Evolutionary conservation across 140 eudicot species (phyloP).

Genomic region (Stevia rebaudiana): DNA sequence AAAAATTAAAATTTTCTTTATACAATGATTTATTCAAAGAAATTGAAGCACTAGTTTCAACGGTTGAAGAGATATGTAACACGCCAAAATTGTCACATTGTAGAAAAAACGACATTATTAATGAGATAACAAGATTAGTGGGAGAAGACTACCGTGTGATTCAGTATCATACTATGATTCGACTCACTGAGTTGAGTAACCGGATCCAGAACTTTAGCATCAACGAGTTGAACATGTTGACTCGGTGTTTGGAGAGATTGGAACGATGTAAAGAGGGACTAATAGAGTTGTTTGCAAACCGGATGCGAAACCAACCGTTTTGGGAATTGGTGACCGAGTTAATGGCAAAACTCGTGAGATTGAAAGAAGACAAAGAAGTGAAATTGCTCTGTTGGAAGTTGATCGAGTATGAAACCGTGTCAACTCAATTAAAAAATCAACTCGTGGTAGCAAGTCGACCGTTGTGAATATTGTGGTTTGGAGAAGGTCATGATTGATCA

Average conservation of each 20-base stretch:
- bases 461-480: conserved; percentile 27
- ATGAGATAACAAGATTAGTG: conserved; percentile 52
- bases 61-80: conserved; percentile 43
- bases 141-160: conserved; percentile 53
- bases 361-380: conserved; percentile 21
- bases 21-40: conserved; percentile 40
- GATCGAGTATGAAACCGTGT: conserved; percentile 33
- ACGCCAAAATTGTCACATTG: conserved; percentile 39
- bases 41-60: conserved; percentile 30
- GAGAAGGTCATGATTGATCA: conserved; percentile 21
- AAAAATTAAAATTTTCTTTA: conserved; percentile 17
- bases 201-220: conserved; percentile 24
- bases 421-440: conserved; percentile 22
- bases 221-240: conserved; percentile 37
- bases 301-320: conserved; percentile 37
- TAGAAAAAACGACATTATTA: conserved; percentile 40
- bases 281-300: conserved; percentile 42
- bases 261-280: conserved; percentile 37
- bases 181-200: conserved; percentile 37
- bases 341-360: conserved; percentile 14
- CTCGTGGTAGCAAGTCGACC: conserved; percentile 11
- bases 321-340: conserved; percentile 48
- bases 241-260: conserved; percentile 30
- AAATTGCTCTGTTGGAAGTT: conserved; percentile 21
- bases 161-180: conserved; percentile 32